Evolutionary conservation across 148 eudicot genomes (phyloP), one percentile per base, ranked within the genome.

Genomic region (Pouteria glomerata): DNA sequence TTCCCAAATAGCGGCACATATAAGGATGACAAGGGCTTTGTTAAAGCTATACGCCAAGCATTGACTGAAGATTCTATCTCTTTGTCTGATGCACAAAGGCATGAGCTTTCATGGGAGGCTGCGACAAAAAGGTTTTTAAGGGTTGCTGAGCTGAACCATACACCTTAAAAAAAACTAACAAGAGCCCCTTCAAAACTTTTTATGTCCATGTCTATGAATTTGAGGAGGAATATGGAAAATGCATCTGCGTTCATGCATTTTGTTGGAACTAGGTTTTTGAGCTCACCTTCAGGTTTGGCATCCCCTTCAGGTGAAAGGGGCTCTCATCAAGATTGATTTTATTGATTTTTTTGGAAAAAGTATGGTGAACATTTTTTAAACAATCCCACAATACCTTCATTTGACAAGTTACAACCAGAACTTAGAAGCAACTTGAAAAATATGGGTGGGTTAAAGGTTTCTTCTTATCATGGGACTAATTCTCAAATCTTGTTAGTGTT

Each of bases 81-180:
- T 12, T 69, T 91, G 24, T 82, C 85, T 14, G 94, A 89, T 61
- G 82, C 76, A 27, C 89, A 91, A 26, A 86, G 69, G 80, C 88
- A 86, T 7, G 82, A 82, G 82, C 82, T 91, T 33, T 91, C 98
- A 41, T 95, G 97, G 98, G 97, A 89, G 64, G 96, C 99, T 56
- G 96, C 99, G 4, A 91, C 99, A 12, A 79, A 85, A 57, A 76
- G 99, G 66, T 91, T 95, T 64, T 45, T 95, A 35, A 82, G 57
- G 69, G 90, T 80, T 16, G 85, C 90, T 52, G 79, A 84, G 73
- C 78, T 90, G 63, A 80, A 86, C 45, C 73, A 69, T 31, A 69
- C 57, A 19, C 74, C 82, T 19, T 52, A 48, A 48, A 80, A 42
- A 33, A 76, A 30, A 45, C 68, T 71, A 44, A 42, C 74, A 7